phyloP scores from a whole-genome alignment of 2,329 filamentous ascomycete genomes.

The Metarhizium brunneum region DNA sequence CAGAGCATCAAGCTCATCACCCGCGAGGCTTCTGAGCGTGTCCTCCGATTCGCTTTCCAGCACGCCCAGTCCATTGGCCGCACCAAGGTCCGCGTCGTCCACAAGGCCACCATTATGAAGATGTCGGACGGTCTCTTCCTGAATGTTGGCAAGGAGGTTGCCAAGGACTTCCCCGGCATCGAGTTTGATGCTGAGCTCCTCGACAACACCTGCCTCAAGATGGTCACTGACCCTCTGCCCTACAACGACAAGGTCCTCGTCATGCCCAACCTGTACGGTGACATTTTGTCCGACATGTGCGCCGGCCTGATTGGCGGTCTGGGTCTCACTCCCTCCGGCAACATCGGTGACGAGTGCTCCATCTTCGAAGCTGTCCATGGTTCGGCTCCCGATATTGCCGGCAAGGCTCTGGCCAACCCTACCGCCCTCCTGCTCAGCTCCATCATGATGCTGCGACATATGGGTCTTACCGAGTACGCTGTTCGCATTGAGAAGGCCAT shows the following conservation, averaged over 20 bases:
- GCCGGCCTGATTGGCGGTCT: conserved; percentile 96
- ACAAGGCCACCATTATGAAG: conserved; percentile 99
- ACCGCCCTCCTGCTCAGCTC: conserved; percentile 90
- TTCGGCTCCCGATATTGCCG: conserved; percentile 91
- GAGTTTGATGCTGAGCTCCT: conserved; percentile 97
- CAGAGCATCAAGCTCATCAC: conserved; percentile 99
- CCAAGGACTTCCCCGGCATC: conserved; percentile 92
- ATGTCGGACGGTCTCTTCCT: conserved; percentile 99
- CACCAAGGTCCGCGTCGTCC: conserved; percentile 93
- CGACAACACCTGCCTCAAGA: conserved; percentile 99
- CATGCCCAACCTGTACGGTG: conserved; percentile 97
- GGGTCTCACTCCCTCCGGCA: conserved; percentile 92
- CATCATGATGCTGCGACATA: conserved; percentile 99
- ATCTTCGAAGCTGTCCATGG: conserved; percentile 99
- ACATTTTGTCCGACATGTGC: conserved; percentile 99
- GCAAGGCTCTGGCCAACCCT: conserved; percentile 93
- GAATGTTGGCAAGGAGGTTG: conserved; percentile 70
- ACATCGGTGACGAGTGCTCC: conserved; percentile 98
- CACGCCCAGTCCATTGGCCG: conserved; percentile 88
- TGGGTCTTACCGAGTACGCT: conserved; percentile 81
- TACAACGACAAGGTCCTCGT: conserved; percentile 99
- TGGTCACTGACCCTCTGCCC: conserved; percentile 88
- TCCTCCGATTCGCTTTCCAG: conserved; percentile 96
- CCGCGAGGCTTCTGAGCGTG: conserved; percentile 84
- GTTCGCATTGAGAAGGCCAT: conserved; percentile 86